phyloP scores from a whole-genome alignment of 208 protist genomes.

The Leishmania aethiopica region DNA sequence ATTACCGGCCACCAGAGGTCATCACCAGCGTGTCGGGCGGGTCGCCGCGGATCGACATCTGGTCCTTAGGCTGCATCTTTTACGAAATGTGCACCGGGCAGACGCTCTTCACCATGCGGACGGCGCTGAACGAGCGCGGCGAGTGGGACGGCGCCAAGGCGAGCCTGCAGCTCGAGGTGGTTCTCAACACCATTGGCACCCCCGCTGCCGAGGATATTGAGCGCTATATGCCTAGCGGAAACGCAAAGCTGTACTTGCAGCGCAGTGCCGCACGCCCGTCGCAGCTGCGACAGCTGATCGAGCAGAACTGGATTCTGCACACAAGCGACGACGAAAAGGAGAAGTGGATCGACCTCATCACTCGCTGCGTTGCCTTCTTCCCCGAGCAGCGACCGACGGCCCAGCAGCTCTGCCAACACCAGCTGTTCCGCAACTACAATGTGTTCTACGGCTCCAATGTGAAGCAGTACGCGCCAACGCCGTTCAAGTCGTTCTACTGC shows the following conservation, averaged over 20 bases:
- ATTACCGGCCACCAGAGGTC: constrained; percentile 97
- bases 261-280: constrained; percentile 59
- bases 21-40: constrained; percentile 84
- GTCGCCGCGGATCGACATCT: constrained; percentile 88
- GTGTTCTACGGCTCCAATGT: constrained; percentile 80
- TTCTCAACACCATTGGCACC: constrained; percentile 81
- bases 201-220: constrained; percentile 66
- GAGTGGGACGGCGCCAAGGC: constrained; percentile 81
- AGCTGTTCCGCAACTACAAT: constrained; percentile 66
- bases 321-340: constrained; percentile 38
- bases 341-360: constrained; percentile 83
- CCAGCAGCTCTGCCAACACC: constrained; percentile 66
- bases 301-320: constrained; percentile 57
- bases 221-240: constrained; percentile 74
- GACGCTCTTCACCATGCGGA: constrained; percentile 93
- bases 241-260: constrained; percentile 82
- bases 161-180: constrained; percentile 80
- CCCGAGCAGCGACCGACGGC: constrained; percentile 80
- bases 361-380: constrained; percentile 78
- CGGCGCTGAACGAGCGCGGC: constrained; percentile 69
- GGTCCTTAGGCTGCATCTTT: constrained; percentile 95
- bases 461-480: constrained; percentile 42
- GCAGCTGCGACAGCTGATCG: constrained; percentile 51
- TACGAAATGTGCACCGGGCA: constrained; percentile 92
- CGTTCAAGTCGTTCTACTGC: constrained; percentile 51